A percentile compares a stretch with the other conserved stretches of the same genome.
Evolutionary conservation across 2,329 filamentous ascomycete species (phyloP).

Genomic region (Trichoderma atrobrunneum): DNA sequence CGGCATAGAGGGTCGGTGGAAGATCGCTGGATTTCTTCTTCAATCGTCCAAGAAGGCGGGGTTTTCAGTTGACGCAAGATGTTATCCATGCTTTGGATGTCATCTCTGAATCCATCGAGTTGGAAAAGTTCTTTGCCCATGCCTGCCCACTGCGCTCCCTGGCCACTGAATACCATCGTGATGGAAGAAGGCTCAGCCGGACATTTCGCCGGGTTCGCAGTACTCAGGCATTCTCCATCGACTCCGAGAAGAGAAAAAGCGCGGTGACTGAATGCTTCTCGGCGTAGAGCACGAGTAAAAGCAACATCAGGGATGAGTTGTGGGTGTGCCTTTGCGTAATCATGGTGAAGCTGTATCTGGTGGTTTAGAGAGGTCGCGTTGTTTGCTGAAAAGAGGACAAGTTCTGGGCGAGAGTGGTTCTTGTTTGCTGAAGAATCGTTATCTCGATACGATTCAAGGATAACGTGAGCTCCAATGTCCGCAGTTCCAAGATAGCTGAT

Average conservation of each 20-base stretch:
- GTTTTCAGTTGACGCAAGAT: background rate
- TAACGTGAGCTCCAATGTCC: background rate
- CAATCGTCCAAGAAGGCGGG: constrained; percentile 16
- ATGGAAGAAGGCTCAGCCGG: background rate
- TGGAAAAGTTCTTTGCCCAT: constrained; percentile 35
- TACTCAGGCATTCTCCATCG: background rate
- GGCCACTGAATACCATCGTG: constrained; percentile 33
- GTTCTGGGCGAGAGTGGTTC: background rate
- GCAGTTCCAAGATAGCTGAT: background rate
- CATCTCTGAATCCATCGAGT: constrained; percentile 22
- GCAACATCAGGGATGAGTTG: background rate
- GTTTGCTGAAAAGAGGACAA: constrained; percentile 16
- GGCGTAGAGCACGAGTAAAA: constrained; percentile 9
- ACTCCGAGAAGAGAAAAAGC: background rate
- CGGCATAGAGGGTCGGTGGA: constrained; percentile 6
- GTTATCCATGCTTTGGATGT: constrained; percentile 13
- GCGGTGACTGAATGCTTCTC: background rate
- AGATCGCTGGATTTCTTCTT: constrained; percentile 16
- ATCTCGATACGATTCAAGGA: background rate
- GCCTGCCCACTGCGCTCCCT: constrained; percentile 35
- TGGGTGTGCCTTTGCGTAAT: background rate
- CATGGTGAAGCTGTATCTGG: constrained; percentile 3
- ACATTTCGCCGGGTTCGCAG: background rate
- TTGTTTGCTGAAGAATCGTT: background rate
- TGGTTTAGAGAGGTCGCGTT: constrained; percentile 3